These are phyloP conservation scores for Bipolaris zeicola DNA, from an alignment of 2,329 filamentous ascomycete species.

Conservation along the genomic window DNA sequence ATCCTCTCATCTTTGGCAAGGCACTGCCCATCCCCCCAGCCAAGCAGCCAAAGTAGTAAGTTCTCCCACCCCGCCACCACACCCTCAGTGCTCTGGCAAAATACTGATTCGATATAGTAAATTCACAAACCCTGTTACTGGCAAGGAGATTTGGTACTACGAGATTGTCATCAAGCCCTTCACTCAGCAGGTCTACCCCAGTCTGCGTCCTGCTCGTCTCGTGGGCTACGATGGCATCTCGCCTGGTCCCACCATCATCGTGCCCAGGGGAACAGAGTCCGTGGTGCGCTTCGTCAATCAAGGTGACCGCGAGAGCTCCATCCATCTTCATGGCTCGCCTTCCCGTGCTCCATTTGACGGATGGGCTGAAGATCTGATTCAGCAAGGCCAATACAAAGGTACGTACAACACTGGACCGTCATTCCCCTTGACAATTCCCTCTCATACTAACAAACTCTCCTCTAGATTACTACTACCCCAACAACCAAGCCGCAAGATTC, in stretches of 20 bases:
- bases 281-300: conserved; percentile 63
- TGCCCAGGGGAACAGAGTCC: conserved; percentile 57
- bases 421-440: too few relatives aligned
- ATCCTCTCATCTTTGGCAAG: neutral
- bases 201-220: conserved; percentile 49
- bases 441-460: neutral
- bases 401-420: too few relatives aligned
- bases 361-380: conserved; percentile 61
- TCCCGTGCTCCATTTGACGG: conserved; percentile 57
- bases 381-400: conserved; percentile 58
- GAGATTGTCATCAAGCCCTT: conserved; percentile 54
- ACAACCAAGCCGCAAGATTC: conserved; percentile 58
- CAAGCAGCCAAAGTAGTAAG: neutral
- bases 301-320: conserved; percentile 53
- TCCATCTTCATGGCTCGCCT: conserved; percentile 63
- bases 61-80: conserved; percentile 8
- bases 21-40: neutral
- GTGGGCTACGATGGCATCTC: conserved; percentile 63
- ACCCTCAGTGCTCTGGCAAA: neutral
- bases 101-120: neutral
- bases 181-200: conserved; percentile 52
- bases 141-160: conserved; percentile 54
- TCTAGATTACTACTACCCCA: conserved; percentile 56
- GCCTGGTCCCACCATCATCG: conserved; percentile 61
- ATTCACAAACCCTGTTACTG: conserved; percentile 26